These are phyloP conservation scores for Colletotrichum orchidophilum DNA, from an alignment of 2,329 filamentous ascomycete species.

Conservation along the genomic window DNA sequence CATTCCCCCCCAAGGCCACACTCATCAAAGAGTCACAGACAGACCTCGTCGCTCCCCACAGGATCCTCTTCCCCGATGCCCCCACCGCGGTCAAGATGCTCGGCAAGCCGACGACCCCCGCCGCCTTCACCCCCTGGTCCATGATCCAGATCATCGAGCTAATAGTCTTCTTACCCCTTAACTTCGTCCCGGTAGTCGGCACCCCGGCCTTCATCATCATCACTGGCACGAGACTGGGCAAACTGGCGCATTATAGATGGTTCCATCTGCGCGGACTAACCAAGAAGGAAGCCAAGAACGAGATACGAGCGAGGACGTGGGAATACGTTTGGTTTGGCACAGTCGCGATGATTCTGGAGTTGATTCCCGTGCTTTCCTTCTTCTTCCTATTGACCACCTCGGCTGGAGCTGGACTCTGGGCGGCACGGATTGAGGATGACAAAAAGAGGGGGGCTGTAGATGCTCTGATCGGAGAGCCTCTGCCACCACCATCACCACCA, in stretches of 20 bases:
- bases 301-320: constrained; percentile 74
- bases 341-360: constrained; percentile 82
- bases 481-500: constrained; percentile 46
- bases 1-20: constrained; percentile 60
- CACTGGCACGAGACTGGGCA: constrained; percentile 87
- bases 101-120: constrained; percentile 80
- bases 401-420: constrained; percentile 87
- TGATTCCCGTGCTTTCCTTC: constrained; percentile 93
- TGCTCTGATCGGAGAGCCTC: constrained; percentile 35
- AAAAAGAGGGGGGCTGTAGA: constrained; percentile 41
- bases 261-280: constrained; percentile 81
- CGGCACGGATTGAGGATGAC: constrained; percentile 76
- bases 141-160: constrained; percentile 91
- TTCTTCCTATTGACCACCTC: constrained; percentile 92
- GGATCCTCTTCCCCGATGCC: constrained; percentile 73
- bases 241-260: constrained; percentile 90
- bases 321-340: constrained; percentile 96
- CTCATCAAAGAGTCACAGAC: constrained; percentile 78
- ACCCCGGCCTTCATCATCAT: constrained; percentile 87
- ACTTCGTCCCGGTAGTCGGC: constrained; percentile 85
- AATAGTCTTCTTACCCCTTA: constrained; percentile 80
- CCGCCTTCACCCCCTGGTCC: constrained; percentile 88
- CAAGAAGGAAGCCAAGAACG: constrained; percentile 77
- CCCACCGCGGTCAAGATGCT: constrained; percentile 81
- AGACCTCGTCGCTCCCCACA: constrained; percentile 72